Base-by-base conservation (phyloP, 345 rosid species). In the Dimocarpus longan region DNA sequence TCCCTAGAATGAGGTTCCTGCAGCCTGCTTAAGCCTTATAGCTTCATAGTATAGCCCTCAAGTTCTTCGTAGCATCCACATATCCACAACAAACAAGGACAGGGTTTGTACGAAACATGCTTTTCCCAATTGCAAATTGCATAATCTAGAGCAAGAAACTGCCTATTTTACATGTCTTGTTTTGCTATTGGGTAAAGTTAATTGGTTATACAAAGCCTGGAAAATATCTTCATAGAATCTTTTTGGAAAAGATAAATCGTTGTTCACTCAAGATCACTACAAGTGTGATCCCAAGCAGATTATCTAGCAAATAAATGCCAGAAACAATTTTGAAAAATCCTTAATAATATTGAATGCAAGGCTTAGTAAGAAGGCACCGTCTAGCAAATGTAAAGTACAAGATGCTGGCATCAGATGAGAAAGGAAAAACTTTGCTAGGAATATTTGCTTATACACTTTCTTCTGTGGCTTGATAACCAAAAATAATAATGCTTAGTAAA, bases 391-490 rank as follows among this genome's bases (percentile, higher is more conserved):
- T 28, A 32, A 52, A 26, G 43, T 28, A 52, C 63, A 15, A 70
- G 40, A 48, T 22, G 37, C 19, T 71, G 15, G 37, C 52, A 10
- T n/a, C 4, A 13, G 57, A 44, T 8, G 18, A 56, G 44, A 54
- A 16, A 57, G 18, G 32, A 46, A 37, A 18, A 26, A 28, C 11
- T n/a, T 19, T 40, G 5, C n/a, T 26, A 32, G 62, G 16, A 44
- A 75, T 24, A n/a, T 66, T 63, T 28, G 10, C 42, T 48, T 44
- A 11, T 37, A 24, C 42, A 28, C 66, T 28, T 18, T 65, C 46
- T 19, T 46, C 37, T 32, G 37, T 76, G 50, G 28, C 46, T 48
- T 77, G 56, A 77, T 48, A 39, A 81, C 4, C 11, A 32, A 6
- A 26, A 48, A 5, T 57, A 15, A 81, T 57, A 22, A 21, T 54